Evolutionary conservation across 2,329 filamentous ascomycete species (phyloP).

Genomic region (Apiospora pterosperma): DNA sequence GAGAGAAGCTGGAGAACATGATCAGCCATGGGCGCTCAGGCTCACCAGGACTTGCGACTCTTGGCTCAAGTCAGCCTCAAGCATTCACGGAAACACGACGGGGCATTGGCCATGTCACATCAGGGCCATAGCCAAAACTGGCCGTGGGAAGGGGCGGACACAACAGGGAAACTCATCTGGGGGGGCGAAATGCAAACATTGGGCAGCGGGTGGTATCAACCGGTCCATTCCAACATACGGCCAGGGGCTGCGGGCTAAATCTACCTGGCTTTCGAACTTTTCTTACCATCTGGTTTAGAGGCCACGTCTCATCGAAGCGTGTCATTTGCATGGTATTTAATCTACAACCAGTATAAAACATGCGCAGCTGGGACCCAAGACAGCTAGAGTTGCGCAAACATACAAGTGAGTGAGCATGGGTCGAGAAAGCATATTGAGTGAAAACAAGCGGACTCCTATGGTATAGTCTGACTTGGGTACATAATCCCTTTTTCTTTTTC

Average conservation of each 20-base stretch:
- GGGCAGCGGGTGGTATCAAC: not conserved
- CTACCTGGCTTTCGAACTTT: not conserved
- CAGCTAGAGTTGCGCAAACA: not conserved
- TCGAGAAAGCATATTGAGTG: not conserved
- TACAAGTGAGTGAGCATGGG: not conserved
- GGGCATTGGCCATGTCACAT: not conserved
- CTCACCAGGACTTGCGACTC: not conserved
- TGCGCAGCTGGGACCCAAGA: not conserved
- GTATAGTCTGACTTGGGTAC: slow-evolving; percentile 16
- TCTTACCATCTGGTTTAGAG: not conserved
- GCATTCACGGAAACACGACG: not conserved
- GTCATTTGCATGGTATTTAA: not conserved
- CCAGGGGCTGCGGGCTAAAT: not conserved
- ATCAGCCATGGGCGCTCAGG: too few relatives aligned
- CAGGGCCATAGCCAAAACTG: not conserved
- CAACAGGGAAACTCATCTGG: not conserved
- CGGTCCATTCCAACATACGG: not conserved
- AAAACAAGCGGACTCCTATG: slow-evolving; percentile 11
- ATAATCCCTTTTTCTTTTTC: slow-evolving; percentile 2
- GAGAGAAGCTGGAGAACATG: too few relatives aligned
- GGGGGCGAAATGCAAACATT: not conserved
- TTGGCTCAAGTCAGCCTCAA: not conserved
- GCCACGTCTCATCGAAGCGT: not conserved
- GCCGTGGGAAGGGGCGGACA: not conserved
- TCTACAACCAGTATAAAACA: not conserved